Percentiles rank a stretch among this genome's conserved stretches.
These are phyloP conservation scores for Trichaptum fuscoviolaceum DNA, from an alignment of 768 basidiomycete genomes.

Conservation along the genomic window DNA sequence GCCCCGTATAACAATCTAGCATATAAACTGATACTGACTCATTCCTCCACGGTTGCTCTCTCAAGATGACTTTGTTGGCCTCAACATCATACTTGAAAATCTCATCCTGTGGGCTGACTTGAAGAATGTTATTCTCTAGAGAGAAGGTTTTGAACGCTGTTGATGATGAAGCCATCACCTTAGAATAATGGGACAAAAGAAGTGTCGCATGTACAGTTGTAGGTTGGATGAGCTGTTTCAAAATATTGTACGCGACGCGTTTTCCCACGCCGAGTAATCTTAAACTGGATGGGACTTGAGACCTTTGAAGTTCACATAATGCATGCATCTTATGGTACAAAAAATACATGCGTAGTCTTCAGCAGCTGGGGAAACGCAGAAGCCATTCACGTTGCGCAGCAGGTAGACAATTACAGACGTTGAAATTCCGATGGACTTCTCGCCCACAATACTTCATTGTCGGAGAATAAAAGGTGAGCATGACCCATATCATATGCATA, in stretches of 20 bases:
- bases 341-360: no score
- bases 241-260: not conserved
- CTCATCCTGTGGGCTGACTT: conserved; percentile 70
- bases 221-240: not conserved
- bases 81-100: conserved; percentile 73
- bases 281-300: no score
- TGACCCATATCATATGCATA: conserved; percentile 1
- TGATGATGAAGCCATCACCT: not conserved
- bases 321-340: no score
- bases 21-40: conserved; percentile 52
- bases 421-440: not conserved
- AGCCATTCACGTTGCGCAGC: no score
- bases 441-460: not conserved
- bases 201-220: not conserved
- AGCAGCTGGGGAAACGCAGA: no score
- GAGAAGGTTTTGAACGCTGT: conserved; percentile 72
- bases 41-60: conserved; percentile 75
- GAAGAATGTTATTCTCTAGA: conserved; percentile 62
- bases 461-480: not conserved
- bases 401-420: no score
- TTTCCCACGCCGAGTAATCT: no score
- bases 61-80: conserved; percentile 59
- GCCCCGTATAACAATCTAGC: conserved; percentile 7
- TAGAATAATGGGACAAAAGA: not conserved
- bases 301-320: no score